phyloP scores from a whole-genome alignment of 2,329 filamentous ascomycete species.

The Cladosporium sp. region DNA sequence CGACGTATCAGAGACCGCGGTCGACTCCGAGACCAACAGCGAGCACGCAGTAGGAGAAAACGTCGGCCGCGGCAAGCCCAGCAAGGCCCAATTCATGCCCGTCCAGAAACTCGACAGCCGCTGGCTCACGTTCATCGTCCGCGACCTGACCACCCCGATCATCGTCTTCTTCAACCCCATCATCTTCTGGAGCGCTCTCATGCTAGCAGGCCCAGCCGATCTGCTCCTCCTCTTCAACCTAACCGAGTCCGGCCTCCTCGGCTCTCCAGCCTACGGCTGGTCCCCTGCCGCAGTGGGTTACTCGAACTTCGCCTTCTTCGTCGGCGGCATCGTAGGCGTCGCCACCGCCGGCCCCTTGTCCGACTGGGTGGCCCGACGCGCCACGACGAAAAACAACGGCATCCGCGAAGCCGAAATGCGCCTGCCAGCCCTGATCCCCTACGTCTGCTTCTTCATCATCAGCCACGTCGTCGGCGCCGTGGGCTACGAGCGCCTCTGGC shows the following conservation, averaged over 20 bases:
- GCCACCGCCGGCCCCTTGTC: slow-evolving; percentile 53
- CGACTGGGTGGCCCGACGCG: slow-evolving; percentile 47
- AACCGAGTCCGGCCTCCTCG: slow-evolving; percentile 46
- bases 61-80: slow-evolving; percentile 35
- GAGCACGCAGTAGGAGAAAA: slow-evolving; percentile 19
- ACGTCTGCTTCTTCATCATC: slow-evolving; percentile 48
- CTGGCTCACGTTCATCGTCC: slow-evolving; percentile 39
- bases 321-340: slow-evolving; percentile 41
- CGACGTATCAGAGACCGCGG: not conserved
- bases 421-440: slow-evolving; percentile 51
- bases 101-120: slow-evolving; percentile 35
- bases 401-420: slow-evolving; percentile 59
- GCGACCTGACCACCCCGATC: slow-evolving; percentile 38
- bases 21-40: slow-evolving; percentile 25
- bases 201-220: slow-evolving; percentile 34
- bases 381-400: slow-evolving; percentile 52
- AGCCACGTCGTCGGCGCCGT: slow-evolving; percentile 46
- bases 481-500: slow-evolving; percentile 47
- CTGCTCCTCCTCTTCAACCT: slow-evolving; percentile 48
- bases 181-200: slow-evolving; percentile 36
- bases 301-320: slow-evolving; percentile 45
- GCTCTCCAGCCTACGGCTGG: slow-evolving; percentile 41
- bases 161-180: slow-evolving; percentile 45
- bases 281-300: slow-evolving; percentile 43
- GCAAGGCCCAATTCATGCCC: slow-evolving; percentile 35